Evolutionary conservation across 2,329 filamentous ascomycete genomes (phyloP), one percentile per base, ranked within the genome.

Genomic region (Cladosporium halotolerans): DNA sequence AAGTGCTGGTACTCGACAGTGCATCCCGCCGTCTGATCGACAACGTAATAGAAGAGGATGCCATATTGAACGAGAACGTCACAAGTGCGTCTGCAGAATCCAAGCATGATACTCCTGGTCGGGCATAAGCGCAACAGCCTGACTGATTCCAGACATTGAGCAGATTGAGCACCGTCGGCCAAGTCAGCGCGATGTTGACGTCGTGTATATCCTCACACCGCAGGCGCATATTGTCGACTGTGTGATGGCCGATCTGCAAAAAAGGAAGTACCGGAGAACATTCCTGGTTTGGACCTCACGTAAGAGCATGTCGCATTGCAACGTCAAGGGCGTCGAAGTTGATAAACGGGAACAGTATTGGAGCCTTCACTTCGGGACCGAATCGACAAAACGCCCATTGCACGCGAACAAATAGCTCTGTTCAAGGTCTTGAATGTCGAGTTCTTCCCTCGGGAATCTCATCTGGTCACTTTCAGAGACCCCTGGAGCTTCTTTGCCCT

Each of bases 61-160:
- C 96, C 66, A 95, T 99, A 61, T 85, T 99, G 73, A 95, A 95
- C 69, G 84, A 90, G 73, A 96, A 96, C 70, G 88, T 99, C 72
- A 92, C 91, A 62, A 96, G 91, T 96, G 79, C 68, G 85, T 63
- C 31, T 11, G 18, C 36, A 39, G 13, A 28, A 3, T 18, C 18
- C 31, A 31, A 44, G 4, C 33, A 9, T 32, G 45, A 28, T 42
- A 45, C 42, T 32, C 28, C 28, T 18, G 36, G 44, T 28, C 33
- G 56, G 41, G 40, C 42, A 36, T 9, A 45, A 45, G 36, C 45
- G 36, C 55, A 6, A 32, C 31, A 42, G 53, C 56, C 67, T 71
- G 63, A 72, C 65, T 58, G 53, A 58, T 54, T 57, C 53, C 71
- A 95, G 91, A 96, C 72, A 92, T 99, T 70, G 92, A 97, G 77